These are phyloP conservation scores for Saturnispora sekii DNA, from an alignment of 805 yeast species.

Conservation along the genomic window DNA sequence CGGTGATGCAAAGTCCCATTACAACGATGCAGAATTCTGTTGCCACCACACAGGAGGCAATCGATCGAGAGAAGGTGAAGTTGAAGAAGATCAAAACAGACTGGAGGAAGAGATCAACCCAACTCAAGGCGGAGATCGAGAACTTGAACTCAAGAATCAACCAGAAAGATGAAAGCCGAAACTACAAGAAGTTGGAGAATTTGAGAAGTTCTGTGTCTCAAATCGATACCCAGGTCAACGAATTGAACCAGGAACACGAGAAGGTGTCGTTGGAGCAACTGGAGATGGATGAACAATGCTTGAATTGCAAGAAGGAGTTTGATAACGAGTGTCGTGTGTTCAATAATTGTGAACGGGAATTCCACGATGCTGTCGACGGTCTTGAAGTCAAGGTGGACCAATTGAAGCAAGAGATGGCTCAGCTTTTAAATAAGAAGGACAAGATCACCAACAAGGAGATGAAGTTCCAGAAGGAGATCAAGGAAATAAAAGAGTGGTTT, in stretches of 20 bases:
- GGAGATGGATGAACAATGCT: constrained; percentile 30
- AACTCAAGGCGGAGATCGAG: constrained; percentile 50
- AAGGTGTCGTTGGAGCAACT: constrained; percentile 28
- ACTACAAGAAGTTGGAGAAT: constrained; percentile 40
- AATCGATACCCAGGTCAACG: constrained; percentile 29
- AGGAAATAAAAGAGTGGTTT: constrained; percentile 18
- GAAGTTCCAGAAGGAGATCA: constrained; percentile 22
- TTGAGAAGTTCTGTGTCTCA: constrained; percentile 37
- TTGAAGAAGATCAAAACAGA: constrained; percentile 51
- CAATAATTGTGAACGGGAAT: constrained; percentile 24
- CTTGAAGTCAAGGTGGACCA: constrained; percentile 18
- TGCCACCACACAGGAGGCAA: constrained; percentile 50
- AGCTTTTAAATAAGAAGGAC: constrained; percentile 26
- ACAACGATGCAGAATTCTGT: constrained; percentile 57
- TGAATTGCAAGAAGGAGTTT: constrained; percentile 29
- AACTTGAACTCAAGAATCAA: constrained; percentile 35
- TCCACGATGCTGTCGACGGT: constrained; percentile 19
- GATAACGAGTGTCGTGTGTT: constrained; percentile 28
- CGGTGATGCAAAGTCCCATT: constrained; percentile 40
- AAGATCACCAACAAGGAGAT: constrained; percentile 24
- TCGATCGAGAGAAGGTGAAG: constrained; percentile 47
- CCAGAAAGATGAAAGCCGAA: constrained; percentile 48
- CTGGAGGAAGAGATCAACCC: constrained; percentile 41
- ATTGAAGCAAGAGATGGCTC: constrained; percentile 24
- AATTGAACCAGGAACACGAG: constrained; percentile 28